Base-by-base conservation (phyloP, 1,139 yeast species). In the Spathaspora sp. region DNA sequence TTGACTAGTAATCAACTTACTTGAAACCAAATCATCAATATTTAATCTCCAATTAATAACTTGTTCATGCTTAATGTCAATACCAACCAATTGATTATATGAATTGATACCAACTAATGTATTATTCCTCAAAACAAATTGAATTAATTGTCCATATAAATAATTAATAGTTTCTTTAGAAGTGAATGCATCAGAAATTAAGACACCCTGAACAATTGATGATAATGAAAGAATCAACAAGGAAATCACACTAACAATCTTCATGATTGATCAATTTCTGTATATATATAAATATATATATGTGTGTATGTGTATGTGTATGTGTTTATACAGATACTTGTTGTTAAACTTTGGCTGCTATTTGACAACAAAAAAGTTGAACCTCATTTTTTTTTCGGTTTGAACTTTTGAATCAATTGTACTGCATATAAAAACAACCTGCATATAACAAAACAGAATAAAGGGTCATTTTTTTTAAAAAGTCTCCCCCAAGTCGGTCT, bases 171-270 rank as follows among this genome's bases (percentile, higher is more conserved):
- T 63, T 51, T 73, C 76, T 50, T 61, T 64, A 8, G 44, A 27
- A 15, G 61, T 61, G 54, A 72, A 71, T 5, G 78, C 77, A 47
- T 69, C 70, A 37, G 70, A 73, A 9, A 68, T 46, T 41, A 64
- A 55, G 37, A 70, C 67, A 5, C 55, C 53, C 8, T 42, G 27
- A 18, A 17, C 39, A 26, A 42, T 29, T 4, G 40, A 34, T n/a
- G 16, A 15, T 8, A 42, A 6, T 16, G 18, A 25, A 3, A 37
- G 36, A 6, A 42, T 18, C 11, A 23, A 13, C 27, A 16, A 11
- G 18, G 24, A 42, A 23, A 18, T 10, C 36, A 31, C 18, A 31
- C 36, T 31, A 15, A 4, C 16, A 13, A 15, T 9, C 13, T 31
- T 31, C 36, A 31, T 31, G 15, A 31, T 20, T 20, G 23, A 20